These are phyloP conservation scores for Malania oleifera DNA, from an alignment of 164 flowering plant genomes.

Conservation along the genomic window DNA sequence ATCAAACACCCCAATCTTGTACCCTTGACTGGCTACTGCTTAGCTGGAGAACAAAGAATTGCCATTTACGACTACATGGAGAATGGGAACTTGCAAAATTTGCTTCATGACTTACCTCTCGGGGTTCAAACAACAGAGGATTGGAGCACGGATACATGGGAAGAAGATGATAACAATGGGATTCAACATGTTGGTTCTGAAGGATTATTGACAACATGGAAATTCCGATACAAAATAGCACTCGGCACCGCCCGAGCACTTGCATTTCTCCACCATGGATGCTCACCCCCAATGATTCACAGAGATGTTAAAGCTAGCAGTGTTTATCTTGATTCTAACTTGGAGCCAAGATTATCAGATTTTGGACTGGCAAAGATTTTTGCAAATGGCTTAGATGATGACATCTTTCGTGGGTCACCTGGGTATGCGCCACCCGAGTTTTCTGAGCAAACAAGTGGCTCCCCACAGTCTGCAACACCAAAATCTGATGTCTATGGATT, in stretches of 20 bases:
- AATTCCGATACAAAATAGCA: slow-evolving; percentile 67
- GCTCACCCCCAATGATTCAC: slow-evolving; percentile 77
- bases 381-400: slow-evolving; percentile 52
- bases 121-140: slow-evolving; percentile 56
- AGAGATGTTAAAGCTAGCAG: slow-evolving; percentile 81
- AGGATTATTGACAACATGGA: slow-evolving; percentile 55
- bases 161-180: slow-evolving; percentile 45
- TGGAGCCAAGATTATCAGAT: slow-evolving; percentile 85
- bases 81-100: slow-evolving; percentile 74
- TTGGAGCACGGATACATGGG: slow-evolving; percentile 89
- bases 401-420: slow-evolving; percentile 42
- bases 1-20: slow-evolving; percentile 89
- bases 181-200: slow-evolving; percentile 48
- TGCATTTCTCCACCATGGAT: slow-evolving; percentile 91
- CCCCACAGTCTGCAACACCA: slow-evolving; percentile 34
- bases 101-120: slow-evolving; percentile 76
- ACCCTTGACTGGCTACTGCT: slow-evolving; percentile 78
- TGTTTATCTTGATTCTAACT: slow-evolving; percentile 56
- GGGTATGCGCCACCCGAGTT: slow-evolving; percentile 73
- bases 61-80: slow-evolving; percentile 89
- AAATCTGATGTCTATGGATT: slow-evolving; percentile 80
- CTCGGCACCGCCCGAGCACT: slow-evolving; percentile 84
- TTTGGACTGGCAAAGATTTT: slow-evolving; percentile 71
- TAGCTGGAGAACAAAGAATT: slow-evolving; percentile 83
- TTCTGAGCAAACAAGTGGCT: slow-evolving; percentile 23